Evolutionary conservation across 2,329 filamentous ascomycete species (phyloP).

Genomic region (Aspergillus proliferans): DNA sequence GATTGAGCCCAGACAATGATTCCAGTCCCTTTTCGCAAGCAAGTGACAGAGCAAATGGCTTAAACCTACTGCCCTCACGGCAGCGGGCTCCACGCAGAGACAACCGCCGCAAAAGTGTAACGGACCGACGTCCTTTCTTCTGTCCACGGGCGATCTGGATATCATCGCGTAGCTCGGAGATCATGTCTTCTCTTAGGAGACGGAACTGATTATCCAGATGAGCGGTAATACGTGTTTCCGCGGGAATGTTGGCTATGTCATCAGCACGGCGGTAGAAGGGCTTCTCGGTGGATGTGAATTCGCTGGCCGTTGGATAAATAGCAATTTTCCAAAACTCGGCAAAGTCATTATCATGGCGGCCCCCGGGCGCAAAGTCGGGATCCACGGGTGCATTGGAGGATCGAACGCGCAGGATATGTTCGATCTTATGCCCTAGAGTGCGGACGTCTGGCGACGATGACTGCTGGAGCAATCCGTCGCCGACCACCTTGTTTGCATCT

Average conservation of each 20-base stretch:
- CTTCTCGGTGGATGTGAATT: slow-evolving; percentile 49
- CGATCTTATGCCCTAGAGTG: slow-evolving; percentile 37
- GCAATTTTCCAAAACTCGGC: slow-evolving; percentile 54
- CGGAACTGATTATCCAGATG: slow-evolving; percentile 69
- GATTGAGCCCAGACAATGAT: slow-evolving; percentile 29
- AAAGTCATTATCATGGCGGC: slow-evolving; percentile 69
- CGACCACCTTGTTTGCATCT: slow-evolving; percentile 21
- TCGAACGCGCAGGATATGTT: slow-evolving; percentile 30
- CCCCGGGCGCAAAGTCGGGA: slow-evolving; percentile 45
- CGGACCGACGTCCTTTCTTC: slow-evolving; percentile 42
- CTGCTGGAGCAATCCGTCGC: slow-evolving; percentile 18
- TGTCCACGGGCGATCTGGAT: slow-evolving; percentile 46
- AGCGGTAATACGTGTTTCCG: slow-evolving; percentile 34
- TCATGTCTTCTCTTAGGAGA: slow-evolving; percentile 64
- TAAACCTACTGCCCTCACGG: slow-evolving; percentile 19
- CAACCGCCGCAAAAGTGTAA: slow-evolving; percentile 38
- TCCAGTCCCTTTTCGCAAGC: slow-evolving; percentile 40
- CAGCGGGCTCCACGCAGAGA: slow-evolving; percentile 34
- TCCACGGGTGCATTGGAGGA: slow-evolving; percentile 8
- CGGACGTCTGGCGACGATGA: slow-evolving; percentile 26
- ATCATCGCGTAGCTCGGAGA: slow-evolving; percentile 60
- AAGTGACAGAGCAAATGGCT: slow-evolving; percentile 39
- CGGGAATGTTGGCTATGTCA: slow-evolving; percentile 40
- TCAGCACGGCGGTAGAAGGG: slow-evolving; percentile 53
- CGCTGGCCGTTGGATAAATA: slow-evolving; percentile 61